Conservation (phyloP, 768 basidiomycete species). For the Phanerochaete carnosa region DNA sequence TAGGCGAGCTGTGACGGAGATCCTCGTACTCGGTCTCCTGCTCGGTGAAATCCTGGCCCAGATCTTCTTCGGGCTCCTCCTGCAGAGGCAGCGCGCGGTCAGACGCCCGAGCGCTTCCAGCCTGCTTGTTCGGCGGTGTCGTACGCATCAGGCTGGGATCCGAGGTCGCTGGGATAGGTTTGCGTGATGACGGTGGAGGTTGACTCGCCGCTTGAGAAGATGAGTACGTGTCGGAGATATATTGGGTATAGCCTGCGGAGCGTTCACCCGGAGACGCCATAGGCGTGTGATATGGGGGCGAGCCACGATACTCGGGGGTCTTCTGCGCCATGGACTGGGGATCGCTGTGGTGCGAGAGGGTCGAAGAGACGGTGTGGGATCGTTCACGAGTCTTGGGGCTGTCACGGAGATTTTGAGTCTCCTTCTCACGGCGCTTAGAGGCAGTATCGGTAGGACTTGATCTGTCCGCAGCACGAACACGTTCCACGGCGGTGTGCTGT, state of each 20-base stretch:
- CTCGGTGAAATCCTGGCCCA: slow-evolving; percentile 24
- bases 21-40: slow-evolving; percentile 30
- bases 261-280: slow-evolving; percentile 47
- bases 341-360: slow-evolving; percentile 35
- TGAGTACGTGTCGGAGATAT: slow-evolving; percentile 28
- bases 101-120: slow-evolving; percentile 52
- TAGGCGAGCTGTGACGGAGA: slow-evolving; percentile 39
- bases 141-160: slow-evolving; percentile 17
- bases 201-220: slow-evolving; percentile 5
- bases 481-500: slow-evolving; percentile 44
- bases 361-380: slow-evolving; percentile 25
- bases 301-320: slow-evolving; percentile 47
- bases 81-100: slow-evolving; percentile 76
- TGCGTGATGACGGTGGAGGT: slow-evolving; percentile 13
- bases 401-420: slow-evolving; percentile 31
- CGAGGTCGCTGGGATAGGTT: slow-evolving; percentile 17
- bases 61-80: slow-evolving; percentile 72
- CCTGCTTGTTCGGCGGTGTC: slow-evolving; percentile 46
- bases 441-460: slow-evolving; percentile 49
- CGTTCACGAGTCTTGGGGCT: slow-evolving; percentile 33
- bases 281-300: slow-evolving; percentile 42
- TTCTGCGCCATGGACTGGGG: slow-evolving; percentile 22
- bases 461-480: slow-evolving; percentile 49
- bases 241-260: slow-evolving; percentile 43
- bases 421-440: slow-evolving; percentile 22